Evolutionary conservation across 768 basidiomycete species (phyloP).

Genomic region (Zangia roseola): DNA sequence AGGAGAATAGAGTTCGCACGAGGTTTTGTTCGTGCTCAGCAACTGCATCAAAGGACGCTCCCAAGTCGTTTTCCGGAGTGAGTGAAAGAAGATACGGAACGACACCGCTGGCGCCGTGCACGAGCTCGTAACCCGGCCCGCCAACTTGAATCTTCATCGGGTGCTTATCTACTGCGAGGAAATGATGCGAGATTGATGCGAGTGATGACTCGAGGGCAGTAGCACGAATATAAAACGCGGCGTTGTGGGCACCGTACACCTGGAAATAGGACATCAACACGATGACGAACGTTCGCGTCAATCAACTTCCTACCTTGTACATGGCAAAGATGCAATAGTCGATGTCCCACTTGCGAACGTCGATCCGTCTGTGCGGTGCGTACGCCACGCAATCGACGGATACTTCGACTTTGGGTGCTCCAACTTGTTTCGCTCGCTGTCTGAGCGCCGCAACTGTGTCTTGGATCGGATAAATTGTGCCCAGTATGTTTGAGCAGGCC

Average conservation of each 20-base stretch:
- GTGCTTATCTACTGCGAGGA: constrained; percentile 47
- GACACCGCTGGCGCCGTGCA: constrained; percentile 59
- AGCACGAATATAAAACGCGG: constrained; percentile 60
- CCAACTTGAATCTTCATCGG: constrained; percentile 70
- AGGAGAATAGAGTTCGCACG: constrained; percentile 51
- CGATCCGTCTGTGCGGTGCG: constrained; percentile 68
- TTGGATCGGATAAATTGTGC: constrained; percentile 61
- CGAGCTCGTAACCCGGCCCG: constrained; percentile 72
- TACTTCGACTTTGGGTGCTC: constrained; percentile 61
- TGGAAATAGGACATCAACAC: constrained; percentile 23
- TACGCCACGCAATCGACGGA: constrained; percentile 79
- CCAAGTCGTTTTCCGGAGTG: constrained; percentile 46
- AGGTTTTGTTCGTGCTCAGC: constrained; percentile 61
- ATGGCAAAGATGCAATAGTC: constrained; percentile 71
- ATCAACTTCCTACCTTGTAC: constrained; percentile 58
- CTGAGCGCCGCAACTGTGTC: constrained; percentile 53
- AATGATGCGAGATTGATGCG: constrained; percentile 65
- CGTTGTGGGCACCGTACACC: constrained; percentile 76
- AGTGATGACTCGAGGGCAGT: constrained; percentile 51
- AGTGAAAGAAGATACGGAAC: constrained; percentile 64
- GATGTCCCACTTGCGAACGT: constrained; percentile 75
- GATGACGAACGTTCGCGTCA: not conserved
- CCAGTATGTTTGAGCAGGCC: constrained; percentile 75
- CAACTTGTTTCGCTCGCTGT: constrained; percentile 47
- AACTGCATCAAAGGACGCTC: constrained; percentile 55